Conservation (phyloP, 768 basidiomycete species). For the Lactarius deliciosus region DNA sequence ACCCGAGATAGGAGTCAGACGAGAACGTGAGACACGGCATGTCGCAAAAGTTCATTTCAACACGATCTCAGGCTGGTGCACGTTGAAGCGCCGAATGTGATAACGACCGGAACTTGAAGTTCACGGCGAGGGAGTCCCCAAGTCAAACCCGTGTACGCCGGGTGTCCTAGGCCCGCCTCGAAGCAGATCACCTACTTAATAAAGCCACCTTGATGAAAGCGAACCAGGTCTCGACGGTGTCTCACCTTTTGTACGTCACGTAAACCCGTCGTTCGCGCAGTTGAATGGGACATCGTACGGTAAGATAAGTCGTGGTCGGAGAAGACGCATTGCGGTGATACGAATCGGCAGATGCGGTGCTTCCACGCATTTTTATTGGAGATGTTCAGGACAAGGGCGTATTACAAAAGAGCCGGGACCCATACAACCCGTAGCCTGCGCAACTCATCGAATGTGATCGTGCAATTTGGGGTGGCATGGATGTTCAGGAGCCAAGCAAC, state of each 20-base stretch:
- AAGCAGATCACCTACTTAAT: slow-evolving; percentile 45
- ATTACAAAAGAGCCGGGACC: slow-evolving; percentile 27
- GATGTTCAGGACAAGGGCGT: background rate
- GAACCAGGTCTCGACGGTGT: slow-evolving; percentile 56
- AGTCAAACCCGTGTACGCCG: slow-evolving; percentile 12
- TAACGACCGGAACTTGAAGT: background rate
- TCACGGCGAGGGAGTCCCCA: background rate
- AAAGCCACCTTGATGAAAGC: slow-evolving; percentile 48
- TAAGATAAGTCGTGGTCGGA: slow-evolving; percentile 26
- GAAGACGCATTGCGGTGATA: slow-evolving; percentile 49
- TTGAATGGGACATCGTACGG: slow-evolving; percentile 44
- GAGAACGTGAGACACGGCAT: slow-evolving; percentile 25
- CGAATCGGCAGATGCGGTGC: slow-evolving; percentile 45
- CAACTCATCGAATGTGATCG: slow-evolving; percentile 37
- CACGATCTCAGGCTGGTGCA: slow-evolving; percentile 51
- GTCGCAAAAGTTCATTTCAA: slow-evolving; percentile 62
- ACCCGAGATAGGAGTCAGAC: background rate
- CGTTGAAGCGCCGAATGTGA: slow-evolving; percentile 46
- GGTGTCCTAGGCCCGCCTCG: background rate
- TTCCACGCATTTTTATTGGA: slow-evolving; percentile 33
- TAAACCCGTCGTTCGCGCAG: slow-evolving; percentile 56
- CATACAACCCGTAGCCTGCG: slow-evolving; percentile 38
- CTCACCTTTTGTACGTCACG: slow-evolving; percentile 45
- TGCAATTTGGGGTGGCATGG: slow-evolving; percentile 52
- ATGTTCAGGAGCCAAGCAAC: slow-evolving; percentile 37